Evolutionary conservation across 2,329 filamentous ascomycete genomes (phyloP), one percentile per base, ranked within the genome.

Genomic region (Hymenoscyphus fructigenus): DNA sequence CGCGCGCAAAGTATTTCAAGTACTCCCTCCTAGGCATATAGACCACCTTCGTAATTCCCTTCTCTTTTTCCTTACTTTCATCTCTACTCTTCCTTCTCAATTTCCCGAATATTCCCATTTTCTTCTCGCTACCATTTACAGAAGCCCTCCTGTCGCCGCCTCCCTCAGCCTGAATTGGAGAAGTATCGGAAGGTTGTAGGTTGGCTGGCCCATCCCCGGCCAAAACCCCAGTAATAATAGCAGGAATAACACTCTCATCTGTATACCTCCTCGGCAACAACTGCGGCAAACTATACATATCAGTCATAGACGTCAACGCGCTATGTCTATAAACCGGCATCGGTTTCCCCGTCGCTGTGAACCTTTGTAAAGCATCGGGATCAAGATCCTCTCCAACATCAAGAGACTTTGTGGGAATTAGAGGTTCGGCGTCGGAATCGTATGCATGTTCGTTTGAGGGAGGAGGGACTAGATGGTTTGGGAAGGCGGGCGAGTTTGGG

Each of bases 21-120:
- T 75, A 75, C 26, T 75, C 74, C 34, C 66, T 38, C 55, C 73
- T 65, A 15, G 74, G 74, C 74, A 75, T 75, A 58, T 69, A 75
- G 6, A 74, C 65, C 20, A 74, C 73, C 50, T 73, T 75, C 3
- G 69, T 68, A 15, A 72, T 60, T 3, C 38, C 63, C 41, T 64
- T 64, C 28, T 62, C 67, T 3, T 12, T 41, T 28, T 44, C 41
- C 6, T 72, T 68, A 14, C 65, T 34, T 1, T 56, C 55, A 29
- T 57, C 36, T 20, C 47, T 55, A 23, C 64, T 61, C 47, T 63
- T 65, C 44, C 60, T 50, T 15, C 61, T 66, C 41, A 69, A 57
- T 47, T 64, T 68, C 23, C 44, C 38, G 10, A 69, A 55, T 3
- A 67, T 59, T 2, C 67, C 29, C 41, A 20, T 17, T 7, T 44